Base-by-base conservation (phyloP, 306 rosid species). In the Cajanus cajan region DNA sequence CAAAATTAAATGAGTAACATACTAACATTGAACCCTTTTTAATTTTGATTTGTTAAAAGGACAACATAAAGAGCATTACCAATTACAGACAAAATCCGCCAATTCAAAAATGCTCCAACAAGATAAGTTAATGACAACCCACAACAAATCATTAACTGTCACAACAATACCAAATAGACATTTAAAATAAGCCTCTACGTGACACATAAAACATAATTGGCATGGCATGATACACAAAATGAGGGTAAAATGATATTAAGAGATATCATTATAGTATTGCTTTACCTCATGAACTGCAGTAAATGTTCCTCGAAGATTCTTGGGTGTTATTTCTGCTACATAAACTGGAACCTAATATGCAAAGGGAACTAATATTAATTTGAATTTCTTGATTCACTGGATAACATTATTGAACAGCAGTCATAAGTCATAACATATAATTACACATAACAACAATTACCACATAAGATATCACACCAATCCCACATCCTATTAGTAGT, bases 251-350 rank as follows among this genome's bases (percentile, higher is more conserved):
- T 70, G 71, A 52, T 62, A 58, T 45, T 10, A 44, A 44, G 50
- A 1, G 44, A 39, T 39, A 44, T 44, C 50, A 44, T 44, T 45
- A 43, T 75, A 44, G 47, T 57, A 31, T 75, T 44, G 68, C 47
- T 80, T 79, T 78, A 85, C 94, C 89, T 89, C 87, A 86, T 83
- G 90, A 64, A 85, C 65, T 14, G 90, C 39, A 4, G 92, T 89
- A 79, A 89, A 89, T 28, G 83, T 90, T 8, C 96, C 96, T n/a
- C 90, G 73, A 79, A 86, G 86, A 85, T 86, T 83, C 87, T 89
- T 88, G 0, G 93, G 94, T 16, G 94, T 87, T 67, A 89, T 86
- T 78, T 89, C 96, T 50, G 89, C 93, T 81, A 91, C 83, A 71
- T 91, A 91, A 48, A 91, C 57, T n/a, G 92, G 94, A 40, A 91